Evolutionary conservation across 2,329 filamentous ascomycete species (phyloP).

Genomic region (Pseudopithomyces chartarum): DNA sequence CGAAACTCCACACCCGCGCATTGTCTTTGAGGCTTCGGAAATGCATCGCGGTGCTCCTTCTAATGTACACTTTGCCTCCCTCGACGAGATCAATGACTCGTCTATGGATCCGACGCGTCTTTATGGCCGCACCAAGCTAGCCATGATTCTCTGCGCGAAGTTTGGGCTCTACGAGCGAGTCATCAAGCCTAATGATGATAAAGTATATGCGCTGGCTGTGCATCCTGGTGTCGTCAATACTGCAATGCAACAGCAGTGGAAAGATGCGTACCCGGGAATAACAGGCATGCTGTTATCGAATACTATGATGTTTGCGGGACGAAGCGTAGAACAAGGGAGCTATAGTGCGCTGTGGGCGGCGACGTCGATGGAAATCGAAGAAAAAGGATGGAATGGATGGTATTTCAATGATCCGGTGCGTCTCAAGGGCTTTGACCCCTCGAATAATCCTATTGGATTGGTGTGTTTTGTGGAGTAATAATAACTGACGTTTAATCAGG

Average conservation of each 20-base stretch:
- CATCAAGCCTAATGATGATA: conserved; percentile 49
- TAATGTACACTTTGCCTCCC: conserved; percentile 43
- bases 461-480: no score
- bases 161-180: conserved; percentile 49
- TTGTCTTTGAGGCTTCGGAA: conserved; percentile 51
- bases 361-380: conserved; percentile 48
- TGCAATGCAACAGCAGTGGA: conserved; percentile 54
- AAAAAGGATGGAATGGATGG: conserved; percentile 50
- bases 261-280: conserved; percentile 52
- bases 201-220: conserved; percentile 49
- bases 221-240: conserved; percentile 52
- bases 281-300: conserved; percentile 46
- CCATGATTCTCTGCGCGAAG: conserved; percentile 51
- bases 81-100: conserved; percentile 52
- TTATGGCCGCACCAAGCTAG: conserved; percentile 51
- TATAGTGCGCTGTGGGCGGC: conserved; percentile 50
- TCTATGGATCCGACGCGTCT: conserved; percentile 41
- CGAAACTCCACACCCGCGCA: conserved; percentile 42
- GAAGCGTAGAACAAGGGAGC: conserved; percentile 49
- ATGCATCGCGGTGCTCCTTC: conserved; percentile 47
- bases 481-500: conserved; percentile 1
- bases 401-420: conserved; percentile 48
- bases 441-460: no score
- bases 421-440: no score
- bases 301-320: conserved; percentile 41